These are phyloP conservation scores for Lentinula sp. DNA, from an alignment of 768 basidiomycete genomes.

Conservation along the genomic window DNA sequence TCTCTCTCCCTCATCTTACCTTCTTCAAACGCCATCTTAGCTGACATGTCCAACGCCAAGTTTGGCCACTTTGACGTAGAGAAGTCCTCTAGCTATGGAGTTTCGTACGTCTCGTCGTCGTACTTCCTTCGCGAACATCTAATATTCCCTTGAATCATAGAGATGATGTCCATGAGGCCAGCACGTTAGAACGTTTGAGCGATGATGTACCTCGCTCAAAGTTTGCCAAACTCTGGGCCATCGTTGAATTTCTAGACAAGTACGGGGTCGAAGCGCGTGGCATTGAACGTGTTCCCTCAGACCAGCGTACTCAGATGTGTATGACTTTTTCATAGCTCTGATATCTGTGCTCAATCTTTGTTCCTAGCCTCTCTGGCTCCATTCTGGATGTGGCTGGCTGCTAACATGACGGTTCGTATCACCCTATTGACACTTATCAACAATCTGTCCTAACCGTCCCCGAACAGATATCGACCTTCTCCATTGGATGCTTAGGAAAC, in stretches of 20 bases:
- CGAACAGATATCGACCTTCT: neutral
- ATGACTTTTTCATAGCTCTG: neutral
- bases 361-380: neutral
- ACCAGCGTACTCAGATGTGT: neutral
- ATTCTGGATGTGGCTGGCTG: slow-evolving; percentile 5
- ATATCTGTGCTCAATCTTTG: neutral
- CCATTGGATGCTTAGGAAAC: neutral
- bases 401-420: slow-evolving; percentile 1
- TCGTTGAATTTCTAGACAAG: neutral
- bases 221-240: neutral
- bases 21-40: neutral
- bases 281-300: neutral
- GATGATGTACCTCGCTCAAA: neutral
- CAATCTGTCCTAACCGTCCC: neutral
- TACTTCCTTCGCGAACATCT: neutral
- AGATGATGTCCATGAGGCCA: neutral
- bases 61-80: neutral
- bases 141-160: neutral
- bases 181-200: neutral
- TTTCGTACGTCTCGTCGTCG: neutral
- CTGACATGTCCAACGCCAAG: neutral
- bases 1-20: neutral
- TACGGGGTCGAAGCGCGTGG: neutral
- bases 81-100: neutral
- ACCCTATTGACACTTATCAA: too few species aligned